Evolutionary conservation across 306 rosid genomes (phyloP), one percentile per base, ranked within the genome.

Genomic region (Acacia confusa): DNA sequence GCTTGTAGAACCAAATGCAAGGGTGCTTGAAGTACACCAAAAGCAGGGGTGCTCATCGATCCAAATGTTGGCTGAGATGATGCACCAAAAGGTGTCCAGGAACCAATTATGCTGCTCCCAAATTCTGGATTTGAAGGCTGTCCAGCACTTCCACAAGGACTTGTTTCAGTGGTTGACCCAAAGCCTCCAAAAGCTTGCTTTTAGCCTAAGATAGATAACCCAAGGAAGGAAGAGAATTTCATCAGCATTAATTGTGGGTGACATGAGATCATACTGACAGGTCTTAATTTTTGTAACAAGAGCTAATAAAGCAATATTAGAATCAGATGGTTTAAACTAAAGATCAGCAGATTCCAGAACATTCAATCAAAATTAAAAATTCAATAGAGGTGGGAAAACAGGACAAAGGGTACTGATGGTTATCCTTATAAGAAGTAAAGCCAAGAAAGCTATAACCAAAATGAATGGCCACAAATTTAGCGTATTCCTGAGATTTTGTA

Each of bases 51-150:
- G 79, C 79, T 78, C 0, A 87, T 38, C 1, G 90, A 72, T 40
- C 92, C 94, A 82, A 88, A 91, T 25, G 92, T 80, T 34, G 89
- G 88, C 85, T 86, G 97, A 68, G 86, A 70, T 58, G 93, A 67
- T 6, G 86, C 92, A 72, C 92, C 95, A 77, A 92, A 91, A 83
- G 98, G 93, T 75, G 95, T 84, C 78, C 92, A 83, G 58, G 97
- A 87, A 81, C 98, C 97, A 87, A 96, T 91, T 65, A 92, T 65
- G 78, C 92, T 89, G 86, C 91, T 91, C 58, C 99, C 99, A 77
- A 93, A 93, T 63, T 94, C 94, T 58, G 97, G 92, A 77, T 92
- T 97, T 52, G 99, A 91, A 69, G 86, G 91, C 72, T 92, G 98
- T 50, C 83, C 44, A 44, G 97, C 76, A 79, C 85, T 85, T 76